These are phyloP conservation scores for Nemania serpens DNA, from an alignment of 2,329 filamentous ascomycete genomes.

Conservation along the genomic window DNA sequence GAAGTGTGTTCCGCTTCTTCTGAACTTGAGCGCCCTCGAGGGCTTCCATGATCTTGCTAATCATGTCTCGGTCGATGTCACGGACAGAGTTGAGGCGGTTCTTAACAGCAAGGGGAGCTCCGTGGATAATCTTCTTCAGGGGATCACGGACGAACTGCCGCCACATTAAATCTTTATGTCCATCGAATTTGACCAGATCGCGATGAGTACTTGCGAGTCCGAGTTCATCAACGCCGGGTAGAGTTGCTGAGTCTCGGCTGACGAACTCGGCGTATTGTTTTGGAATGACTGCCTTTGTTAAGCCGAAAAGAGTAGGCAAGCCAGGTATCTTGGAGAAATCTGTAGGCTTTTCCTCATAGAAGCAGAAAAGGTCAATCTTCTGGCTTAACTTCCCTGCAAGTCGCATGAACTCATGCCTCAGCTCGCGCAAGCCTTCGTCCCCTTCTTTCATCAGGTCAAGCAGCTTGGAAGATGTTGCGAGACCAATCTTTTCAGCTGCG, in stretches of 20 bases:
- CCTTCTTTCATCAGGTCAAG: conserved; percentile 48
- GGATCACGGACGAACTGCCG: conserved; percentile 44
- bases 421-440: conserved; percentile 45
- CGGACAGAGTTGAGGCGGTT: conserved; percentile 45
- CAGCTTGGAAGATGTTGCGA: conserved; percentile 44
- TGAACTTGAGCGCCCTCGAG: conserved; percentile 43
- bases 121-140: conserved; percentile 45
- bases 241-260: conserved; percentile 46
- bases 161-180: conserved; percentile 46
- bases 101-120: conserved; percentile 44
- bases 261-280: conserved; percentile 47
- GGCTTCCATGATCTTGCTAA: conserved; percentile 41
- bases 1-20: conserved; percentile 42
- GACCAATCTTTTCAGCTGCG: conserved; percentile 42
- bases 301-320: conserved; percentile 38
- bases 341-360: conserved; percentile 48
- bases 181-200: conserved; percentile 49
- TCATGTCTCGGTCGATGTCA: conserved; percentile 42
- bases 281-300: conserved; percentile 39
- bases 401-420: conserved; percentile 47
- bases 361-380: conserved; percentile 46
- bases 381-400: conserved; percentile 43
- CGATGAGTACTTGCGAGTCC: conserved; percentile 47
- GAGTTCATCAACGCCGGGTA: conserved; percentile 43
- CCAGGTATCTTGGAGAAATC: conserved; percentile 45